Evolutionary conservation across 495 filamentous ascomycete species (phyloP).

Genomic region (Sphaerosporella brunnea): DNA sequence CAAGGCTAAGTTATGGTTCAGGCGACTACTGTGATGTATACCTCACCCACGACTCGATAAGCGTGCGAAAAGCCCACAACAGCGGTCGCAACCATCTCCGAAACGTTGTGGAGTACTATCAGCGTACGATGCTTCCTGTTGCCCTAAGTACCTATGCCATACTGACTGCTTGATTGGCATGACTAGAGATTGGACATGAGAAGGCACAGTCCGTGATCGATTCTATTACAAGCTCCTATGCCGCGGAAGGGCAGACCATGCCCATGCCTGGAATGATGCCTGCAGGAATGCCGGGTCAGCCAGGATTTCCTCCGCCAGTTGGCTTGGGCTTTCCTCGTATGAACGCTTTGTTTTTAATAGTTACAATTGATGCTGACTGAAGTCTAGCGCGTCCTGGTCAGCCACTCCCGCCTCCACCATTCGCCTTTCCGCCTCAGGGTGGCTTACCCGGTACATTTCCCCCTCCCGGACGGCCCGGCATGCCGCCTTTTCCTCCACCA

Average conservation of each 20-base stretch:
- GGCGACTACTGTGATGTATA: slow-evolving; percentile 99
- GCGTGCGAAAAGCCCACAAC: slow-evolving; percentile 96
- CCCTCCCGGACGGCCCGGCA: slow-evolving; percentile 34
- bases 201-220: slow-evolving; percentile 97
- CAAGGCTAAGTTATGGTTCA: slow-evolving; percentile 27
- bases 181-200: slow-evolving; percentile 92
- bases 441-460: slow-evolving; percentile 20
- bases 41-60: slow-evolving; percentile 99
- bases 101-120: slow-evolving; percentile 97
- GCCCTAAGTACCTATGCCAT: background rate
- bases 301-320: slow-evolving; percentile 30
- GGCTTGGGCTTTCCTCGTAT: slow-evolving; percentile 42
- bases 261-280: slow-evolving; percentile 26
- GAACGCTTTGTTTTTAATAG: no score
- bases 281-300: slow-evolving; percentile 22
- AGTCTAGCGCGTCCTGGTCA: slow-evolving; percentile 32
- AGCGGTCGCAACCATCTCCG: slow-evolving; percentile 87
- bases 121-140: slow-evolving; percentile 44
- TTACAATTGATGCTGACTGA: background rate
- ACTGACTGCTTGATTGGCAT: background rate
- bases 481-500: slow-evolving; percentile 50
- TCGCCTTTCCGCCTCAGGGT: slow-evolving; percentile 31
- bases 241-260: slow-evolving; percentile 69
- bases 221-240: slow-evolving; percentile 86
- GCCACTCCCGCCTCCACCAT: slow-evolving; percentile 36